Evolutionary conservation across 1,284 basidiomycete genomes (phyloP).

Genomic region (Volvariella volvacea): DNA sequence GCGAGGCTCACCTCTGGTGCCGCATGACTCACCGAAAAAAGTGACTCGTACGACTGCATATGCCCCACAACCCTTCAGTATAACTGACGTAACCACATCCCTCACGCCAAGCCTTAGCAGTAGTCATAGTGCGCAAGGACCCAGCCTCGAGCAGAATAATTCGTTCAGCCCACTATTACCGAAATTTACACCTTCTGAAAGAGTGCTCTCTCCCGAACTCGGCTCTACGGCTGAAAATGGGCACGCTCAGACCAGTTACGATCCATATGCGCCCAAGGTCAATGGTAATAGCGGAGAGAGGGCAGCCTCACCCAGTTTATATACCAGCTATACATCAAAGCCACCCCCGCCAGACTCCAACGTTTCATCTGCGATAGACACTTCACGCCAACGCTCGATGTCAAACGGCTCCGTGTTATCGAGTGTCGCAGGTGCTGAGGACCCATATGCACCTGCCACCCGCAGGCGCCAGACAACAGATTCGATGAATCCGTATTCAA

Average conservation of each 20-base stretch:
- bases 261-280: constrained; percentile 25
- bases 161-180: background rate
- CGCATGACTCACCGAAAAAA: background rate
- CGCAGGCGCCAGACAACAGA: constrained; percentile 12
- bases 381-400: constrained; percentile 24
- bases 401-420: constrained; percentile 47
- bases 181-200: background rate
- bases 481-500: background rate
- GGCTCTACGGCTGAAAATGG: background rate
- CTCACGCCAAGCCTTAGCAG: background rate
- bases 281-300: constrained; percentile 18
- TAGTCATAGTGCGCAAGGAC: too few relatives aligned
- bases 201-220: too few relatives aligned
- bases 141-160: too few relatives aligned
- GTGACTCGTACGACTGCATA: background rate
- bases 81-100: background rate
- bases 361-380: constrained; percentile 7
- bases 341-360: too few relatives aligned
- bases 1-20: background rate
- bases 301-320: constrained; percentile 25
- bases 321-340: too few relatives aligned
- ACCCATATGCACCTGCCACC: constrained; percentile 36
- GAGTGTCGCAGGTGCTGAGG: constrained; percentile 17
- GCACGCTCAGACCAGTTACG: constrained; percentile 5
- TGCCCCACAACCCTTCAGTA: background rate